Percentiles rank a stretch among this genome's conserved stretches.
Conservation (phyloP, 441 rosid genomes). For the Capsella rubella region DNA sequence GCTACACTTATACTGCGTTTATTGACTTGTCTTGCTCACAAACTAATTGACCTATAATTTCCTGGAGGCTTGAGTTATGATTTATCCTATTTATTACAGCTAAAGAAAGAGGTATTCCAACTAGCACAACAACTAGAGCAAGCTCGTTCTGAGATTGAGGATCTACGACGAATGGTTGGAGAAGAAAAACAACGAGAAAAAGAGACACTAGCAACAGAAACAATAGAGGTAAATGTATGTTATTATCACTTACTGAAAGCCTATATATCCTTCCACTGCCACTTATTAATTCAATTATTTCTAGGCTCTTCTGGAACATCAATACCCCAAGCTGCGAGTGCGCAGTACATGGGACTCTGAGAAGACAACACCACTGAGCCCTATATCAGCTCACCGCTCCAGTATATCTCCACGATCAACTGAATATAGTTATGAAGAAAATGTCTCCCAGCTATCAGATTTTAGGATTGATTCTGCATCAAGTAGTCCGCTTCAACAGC, state of each 20-base stretch:
- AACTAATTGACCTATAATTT: conserved; percentile 20
- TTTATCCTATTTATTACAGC: conserved; percentile 57
- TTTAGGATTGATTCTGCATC: conserved; percentile 53
- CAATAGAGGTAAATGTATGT: conserved; percentile 34
- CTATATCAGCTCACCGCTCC: conserved; percentile 51
- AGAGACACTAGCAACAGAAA: conserved; percentile 32
- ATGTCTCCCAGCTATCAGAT: conserved; percentile 60
- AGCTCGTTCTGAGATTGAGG: conserved; percentile 69
- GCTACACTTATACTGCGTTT: conserved; percentile 19
- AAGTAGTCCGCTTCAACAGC: conserved; percentile 49
- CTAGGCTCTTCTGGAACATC: conserved; percentile 60
- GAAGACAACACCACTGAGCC: conserved; percentile 49
- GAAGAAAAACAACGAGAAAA: conserved; percentile 46
- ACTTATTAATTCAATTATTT: conserved; percentile 23
- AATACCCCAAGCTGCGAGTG: conserved; percentile 80
- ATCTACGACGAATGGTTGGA: conserved; percentile 52
- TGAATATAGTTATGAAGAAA: conserved; percentile 69
- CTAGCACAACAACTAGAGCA: conserved; percentile 63
- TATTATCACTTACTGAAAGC: not conserved
- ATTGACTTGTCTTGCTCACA: conserved; percentile 18
- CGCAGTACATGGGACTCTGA: conserved; percentile 71
- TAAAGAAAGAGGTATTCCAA: conserved; percentile 64
- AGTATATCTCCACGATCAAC: conserved; percentile 63
- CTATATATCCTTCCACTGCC: conserved; percentile 1
- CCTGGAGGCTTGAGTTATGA: conserved; percentile 16